phyloP scores from a whole-genome alignment of 2,329 filamentous ascomycete genomes.

The Nannizzia gypsea region DNA sequence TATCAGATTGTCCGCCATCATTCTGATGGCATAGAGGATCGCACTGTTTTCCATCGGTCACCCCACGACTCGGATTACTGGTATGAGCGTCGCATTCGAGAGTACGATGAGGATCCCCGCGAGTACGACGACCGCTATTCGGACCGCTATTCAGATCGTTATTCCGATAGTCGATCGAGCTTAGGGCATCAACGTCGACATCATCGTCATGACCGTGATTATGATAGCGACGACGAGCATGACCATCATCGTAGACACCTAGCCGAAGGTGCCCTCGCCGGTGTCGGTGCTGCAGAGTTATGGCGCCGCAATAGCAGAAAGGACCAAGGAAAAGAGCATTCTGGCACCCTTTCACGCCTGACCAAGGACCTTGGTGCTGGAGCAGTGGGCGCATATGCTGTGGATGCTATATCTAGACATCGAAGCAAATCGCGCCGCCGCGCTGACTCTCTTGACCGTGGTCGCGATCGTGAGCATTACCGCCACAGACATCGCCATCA shows the following conservation, averaged over 20 bases:
- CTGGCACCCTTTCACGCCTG: conserved; percentile 39
- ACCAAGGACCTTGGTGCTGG: conserved; percentile 47
- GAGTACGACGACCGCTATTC: conserved; percentile 33
- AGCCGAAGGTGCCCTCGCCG: conserved; percentile 51
- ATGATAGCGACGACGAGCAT: conserved; percentile 49
- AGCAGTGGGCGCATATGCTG: conserved; percentile 49
- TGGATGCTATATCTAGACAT: conserved; percentile 44
- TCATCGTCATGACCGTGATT: conserved; percentile 28
- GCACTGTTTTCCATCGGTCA: conserved; percentile 34
- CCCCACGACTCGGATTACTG: conserved; percentile 49
- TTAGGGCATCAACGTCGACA: conserved; percentile 37
- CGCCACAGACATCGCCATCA: conserved; percentile 21
- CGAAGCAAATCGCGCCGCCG: conserved; percentile 25
- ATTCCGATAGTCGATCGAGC: conserved; percentile 30
- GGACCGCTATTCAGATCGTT: conserved; percentile 26
- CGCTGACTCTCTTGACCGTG: conserved; percentile 29
- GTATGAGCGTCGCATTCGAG: conserved; percentile 46
- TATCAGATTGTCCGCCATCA: conserved; percentile 48
- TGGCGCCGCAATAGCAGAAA: conserved; percentile 47
- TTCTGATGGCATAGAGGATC: conserved; percentile 41
- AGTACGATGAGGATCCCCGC: conserved; percentile 40
- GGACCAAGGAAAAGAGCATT: conserved; percentile 38
- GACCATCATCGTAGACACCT: conserved; percentile 45
- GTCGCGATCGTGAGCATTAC: conserved; percentile 25
- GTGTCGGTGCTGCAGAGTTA: conserved; percentile 49